Evolutionary conservation across 2,329 filamentous ascomycete species (phyloP).

Genomic region (Pseudogymnoascus sp.): DNA sequence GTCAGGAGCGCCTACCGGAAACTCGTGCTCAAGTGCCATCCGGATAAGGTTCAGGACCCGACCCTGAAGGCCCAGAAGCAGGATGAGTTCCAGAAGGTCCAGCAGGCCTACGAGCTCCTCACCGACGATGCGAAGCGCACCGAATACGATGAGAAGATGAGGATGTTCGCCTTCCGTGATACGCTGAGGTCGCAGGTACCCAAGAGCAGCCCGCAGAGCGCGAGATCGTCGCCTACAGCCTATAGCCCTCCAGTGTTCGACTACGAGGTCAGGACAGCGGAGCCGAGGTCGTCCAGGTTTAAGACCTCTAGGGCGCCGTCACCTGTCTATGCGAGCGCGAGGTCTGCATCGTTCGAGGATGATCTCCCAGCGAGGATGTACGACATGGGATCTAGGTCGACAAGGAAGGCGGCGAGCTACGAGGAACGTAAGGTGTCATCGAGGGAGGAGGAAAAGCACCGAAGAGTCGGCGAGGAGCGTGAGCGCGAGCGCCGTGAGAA

Average conservation of each 20-base stretch:
- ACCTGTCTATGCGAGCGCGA: not conserved
- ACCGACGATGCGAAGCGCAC: conserved; percentile 63
- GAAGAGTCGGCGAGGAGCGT: conserved; percentile 28
- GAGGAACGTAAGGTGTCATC: conserved; percentile 29
- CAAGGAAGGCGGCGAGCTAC: conserved; percentile 42
- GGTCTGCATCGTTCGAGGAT: conserved; percentile 39
- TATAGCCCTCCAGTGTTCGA: conserved; percentile 34
- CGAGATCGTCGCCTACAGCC: conserved; percentile 19
- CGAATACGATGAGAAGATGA: conserved; percentile 70
- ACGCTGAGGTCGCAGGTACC: conserved; percentile 44
- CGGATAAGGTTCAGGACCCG: conserved; percentile 70
- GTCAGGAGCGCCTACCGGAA: conserved; percentile 79
- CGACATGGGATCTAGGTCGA: conserved; percentile 32
- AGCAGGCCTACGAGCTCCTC: conserved; percentile 86
- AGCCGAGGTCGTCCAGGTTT: conserved; percentile 38
- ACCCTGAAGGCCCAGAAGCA: conserved; percentile 67
- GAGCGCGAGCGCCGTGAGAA: conserved; percentile 26
- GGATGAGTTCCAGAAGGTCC: conserved; percentile 84
- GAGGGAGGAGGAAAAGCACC: conserved; percentile 30
- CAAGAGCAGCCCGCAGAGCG: conserved; percentile 30
- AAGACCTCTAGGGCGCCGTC: conserved; percentile 9
- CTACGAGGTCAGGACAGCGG: conserved; percentile 39
- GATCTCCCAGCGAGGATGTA: conserved; percentile 35
- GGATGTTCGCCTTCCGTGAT: conserved; percentile 44
- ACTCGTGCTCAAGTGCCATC: conserved; percentile 79